Percentiles rank a stretch among this genome's conserved stretches.
Conservation (phyloP, 2,329 filamentous ascomycete genomes). For the Exophiala spinifera region DNA sequence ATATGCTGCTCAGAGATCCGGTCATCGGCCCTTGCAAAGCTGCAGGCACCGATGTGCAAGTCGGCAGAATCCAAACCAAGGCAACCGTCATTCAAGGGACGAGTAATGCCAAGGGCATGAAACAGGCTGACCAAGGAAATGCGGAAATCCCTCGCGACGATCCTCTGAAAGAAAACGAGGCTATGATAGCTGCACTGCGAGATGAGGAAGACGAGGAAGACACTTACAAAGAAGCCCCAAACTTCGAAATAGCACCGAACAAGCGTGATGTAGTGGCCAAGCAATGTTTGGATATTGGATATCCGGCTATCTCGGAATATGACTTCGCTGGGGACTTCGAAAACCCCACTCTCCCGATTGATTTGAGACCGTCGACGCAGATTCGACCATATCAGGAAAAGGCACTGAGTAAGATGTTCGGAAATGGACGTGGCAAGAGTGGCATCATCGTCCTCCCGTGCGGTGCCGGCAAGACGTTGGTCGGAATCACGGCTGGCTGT, state of each 20-base stretch:
- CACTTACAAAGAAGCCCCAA: conserved; percentile 80
- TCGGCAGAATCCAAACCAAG: conserved; percentile 79
- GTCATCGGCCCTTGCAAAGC: conserved; percentile 78
- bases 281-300: conserved; percentile 79
- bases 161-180: conserved; percentile 21
- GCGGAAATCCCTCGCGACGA: conserved; percentile 28
- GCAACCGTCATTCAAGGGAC: conserved; percentile 91
- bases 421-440: conserved; percentile 93
- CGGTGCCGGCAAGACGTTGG: conserved; percentile 92
- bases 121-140: conserved; percentile 59
- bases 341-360: conserved; percentile 90
- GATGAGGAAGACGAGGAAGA: conserved; percentile 81
- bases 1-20: conserved; percentile 79
- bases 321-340: conserved; percentile 89
- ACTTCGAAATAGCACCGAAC: conserved; percentile 82
- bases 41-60: conserved; percentile 69
- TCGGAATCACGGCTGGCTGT: conserved; percentile 96
- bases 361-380: conserved; percentile 81
- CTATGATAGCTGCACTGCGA: conserved; percentile 60
- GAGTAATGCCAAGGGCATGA: conserved; percentile 83
- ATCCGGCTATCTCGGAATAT: conserved; percentile 92
- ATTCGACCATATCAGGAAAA: conserved; percentile 97
- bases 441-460: conserved; percentile 97
- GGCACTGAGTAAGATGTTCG: conserved; percentile 98
- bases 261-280: conserved; percentile 85